phyloP scores from a whole-genome alignment of 148 eudicot genomes.

The Nepenthes mirabilis region DNA sequence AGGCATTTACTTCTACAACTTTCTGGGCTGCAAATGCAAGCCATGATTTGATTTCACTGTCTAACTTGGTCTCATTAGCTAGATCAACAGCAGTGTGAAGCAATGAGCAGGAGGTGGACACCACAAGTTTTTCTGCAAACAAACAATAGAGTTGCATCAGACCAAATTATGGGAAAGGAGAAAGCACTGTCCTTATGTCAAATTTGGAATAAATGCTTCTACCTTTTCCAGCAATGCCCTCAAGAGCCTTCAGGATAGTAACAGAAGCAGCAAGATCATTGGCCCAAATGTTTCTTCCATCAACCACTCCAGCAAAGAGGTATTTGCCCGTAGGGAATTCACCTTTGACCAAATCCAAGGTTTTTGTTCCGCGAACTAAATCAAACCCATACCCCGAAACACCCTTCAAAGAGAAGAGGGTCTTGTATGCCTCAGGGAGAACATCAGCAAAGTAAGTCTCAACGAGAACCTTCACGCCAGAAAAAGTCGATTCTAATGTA shows the following conservation, averaged over 20 bases:
- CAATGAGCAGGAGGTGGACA: constrained; percentile 73
- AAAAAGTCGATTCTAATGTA: constrained; percentile 34
- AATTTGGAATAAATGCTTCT: neutral
- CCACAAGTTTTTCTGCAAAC: constrained; percentile 49
- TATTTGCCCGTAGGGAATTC: constrained; percentile 52
- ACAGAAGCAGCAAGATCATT: constrained; percentile 61
- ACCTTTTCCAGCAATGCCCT: constrained; percentile 69
- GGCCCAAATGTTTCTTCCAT: constrained; percentile 72
- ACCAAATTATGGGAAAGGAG: constrained; percentile 33
- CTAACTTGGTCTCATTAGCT: constrained; percentile 54
- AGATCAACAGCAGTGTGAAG: constrained; percentile 70
- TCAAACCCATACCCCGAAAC: constrained; percentile 61
- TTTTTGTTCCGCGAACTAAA: constrained; percentile 53
- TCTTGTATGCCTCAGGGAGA: constrained; percentile 39
- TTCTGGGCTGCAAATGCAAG: constrained; percentile 80
- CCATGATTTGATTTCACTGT: constrained; percentile 67
- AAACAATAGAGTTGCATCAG: neutral
- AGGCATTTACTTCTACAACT: constrained; percentile 56
- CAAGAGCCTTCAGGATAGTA: constrained; percentile 38
- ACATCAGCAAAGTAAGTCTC: constrained; percentile 67
- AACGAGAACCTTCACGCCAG: constrained; percentile 41
- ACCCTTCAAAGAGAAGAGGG: constrained; percentile 39
- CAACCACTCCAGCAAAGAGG: constrained; percentile 67
- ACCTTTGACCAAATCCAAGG: constrained; percentile 43
- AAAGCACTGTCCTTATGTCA: constrained; percentile 1